Base-by-base conservation (phyloP, 2,329 filamentous ascomycete species). In the Xylaria arbuscula region DNA sequence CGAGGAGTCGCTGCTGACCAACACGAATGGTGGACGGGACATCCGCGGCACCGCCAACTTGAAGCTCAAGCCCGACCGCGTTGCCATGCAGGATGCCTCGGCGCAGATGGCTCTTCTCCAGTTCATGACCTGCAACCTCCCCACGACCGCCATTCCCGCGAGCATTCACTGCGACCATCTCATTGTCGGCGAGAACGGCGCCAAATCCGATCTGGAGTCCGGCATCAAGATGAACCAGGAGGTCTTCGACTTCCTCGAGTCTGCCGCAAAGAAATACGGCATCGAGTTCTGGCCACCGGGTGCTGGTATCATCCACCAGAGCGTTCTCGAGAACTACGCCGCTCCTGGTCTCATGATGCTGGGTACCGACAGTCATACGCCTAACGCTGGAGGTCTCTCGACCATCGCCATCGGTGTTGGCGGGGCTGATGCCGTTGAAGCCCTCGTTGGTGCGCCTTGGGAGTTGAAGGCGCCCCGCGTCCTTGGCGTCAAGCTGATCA, bases 121-220 rank as follows among this genome's bases (percentile, higher is more conserved):
- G 82, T 99, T 99, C 86, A 99, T 99, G 95, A 93, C 93, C 34
- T 99, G 96, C 81, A 93, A 93, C 64, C 87, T 99, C 62, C 92
- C 92, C 34, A 89, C 89, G 68, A 97, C 96, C 1, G 94, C 94
- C 10, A 95, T 99, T 58, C 96, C 96, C 11, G 95, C 96, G 57
- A 98, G 94, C 80, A 98, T 98, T 75, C 96, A 99, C 84, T 99
- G 96, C 82, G 96, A 99, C 83, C 96, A 99, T 81, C 91, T 99
- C 90, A 98, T 99, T 82, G 95, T 98, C 36, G 96, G 95, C 65
- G 91, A 97, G 82, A 92, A 90, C 78, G 96, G 96, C 67, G 96
- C 95, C 42, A 91, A 95, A 76, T 88, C 89, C 28, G 96, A 99
- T 82, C 83, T 99, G 70, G 88, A 91, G 34, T 89, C 91, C 38